Base-by-base conservation (phyloP, 1,284 basidiomycete species). In the Crucibulum cyathiforme region DNA sequence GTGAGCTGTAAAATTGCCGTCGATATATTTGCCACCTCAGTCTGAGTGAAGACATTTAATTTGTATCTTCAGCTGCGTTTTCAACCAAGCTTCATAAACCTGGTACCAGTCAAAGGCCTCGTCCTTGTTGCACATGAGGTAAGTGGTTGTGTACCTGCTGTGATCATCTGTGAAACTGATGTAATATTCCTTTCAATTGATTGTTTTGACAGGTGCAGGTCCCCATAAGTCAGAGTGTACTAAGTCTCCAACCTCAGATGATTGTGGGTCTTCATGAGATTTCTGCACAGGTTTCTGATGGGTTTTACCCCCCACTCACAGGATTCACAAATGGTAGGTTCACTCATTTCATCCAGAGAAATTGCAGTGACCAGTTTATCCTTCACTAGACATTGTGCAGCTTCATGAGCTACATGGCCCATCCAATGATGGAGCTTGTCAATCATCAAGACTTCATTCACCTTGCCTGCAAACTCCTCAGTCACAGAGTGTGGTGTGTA, bases 141-240 rank as follows among this genome's bases (percentile, higher is more conserved):
- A 58, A 1, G 69, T 17, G 19, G 49, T 56, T 13, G 64, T 67
- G 12, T 51, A 63, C 2, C 67, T 39, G 3, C 63, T 64, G 35
- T 57, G 54, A 43, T 73, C 68, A 53, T 74, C 71, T 7, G 62
- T 70, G 57, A 70, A 68, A 0, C 58, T 67, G 10, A 70, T 48
- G 24, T 61, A 70, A 51, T 71, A 75, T 8, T 60, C 37, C 19
- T 58, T 43, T n/a, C 61, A 58, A 2, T 67, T 58, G 15, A 73
- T 54, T 2, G 74, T 71, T 49, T 62, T 45, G 0, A 69, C 62
- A 2, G 55, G 59, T 2, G 78, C 67, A 5, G 72, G 74, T 35
- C 79, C 80, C 79, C 78, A 81, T 8, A 80, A 53, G 56, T 82
- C 77, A 10, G 66, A 68, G 54, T 75, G 68, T 12, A 75, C 58